phyloP scores from a whole-genome alignment of 305 asterid species.

The Fraxinus xanthoxyloides region DNA sequence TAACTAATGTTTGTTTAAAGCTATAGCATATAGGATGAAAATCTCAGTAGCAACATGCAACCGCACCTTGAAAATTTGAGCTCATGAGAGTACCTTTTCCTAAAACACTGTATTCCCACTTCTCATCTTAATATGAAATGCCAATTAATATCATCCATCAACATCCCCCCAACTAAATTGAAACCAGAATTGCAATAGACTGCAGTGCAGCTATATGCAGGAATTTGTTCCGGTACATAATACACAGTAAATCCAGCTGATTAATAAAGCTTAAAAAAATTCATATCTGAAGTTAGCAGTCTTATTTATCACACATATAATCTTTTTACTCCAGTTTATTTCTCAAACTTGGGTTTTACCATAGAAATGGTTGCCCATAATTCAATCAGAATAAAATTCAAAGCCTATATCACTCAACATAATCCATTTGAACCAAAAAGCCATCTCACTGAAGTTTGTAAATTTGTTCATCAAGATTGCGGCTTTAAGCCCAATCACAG shows the following conservation, averaged over 20 bases:
- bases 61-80: conserved; percentile 8
- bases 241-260: conserved; percentile 1
- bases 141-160: conserved; percentile 11
- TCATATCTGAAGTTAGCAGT: not conserved
- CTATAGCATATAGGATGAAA: not conserved
- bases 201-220: conserved; percentile 13
- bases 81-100: conserved; percentile 1
- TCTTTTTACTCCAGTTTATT: not conserved
- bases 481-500: not conserved
- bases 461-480: conserved; percentile 14
- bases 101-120: not conserved
- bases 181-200: conserved; percentile 3
- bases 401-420: conserved; percentile 11
- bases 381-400: conserved; percentile 8
- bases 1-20: not conserved
- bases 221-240: not conserved
- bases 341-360: conserved; percentile 13
- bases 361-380: conserved; percentile 9
- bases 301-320: not conserved
- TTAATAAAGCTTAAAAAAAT: not conserved
- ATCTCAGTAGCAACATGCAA: not conserved
- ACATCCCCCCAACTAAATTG: not conserved
- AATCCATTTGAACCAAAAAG: conserved; percentile 11
- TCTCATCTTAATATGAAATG: conserved; percentile 17
- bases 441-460: not conserved